Percentiles rank a stretch among this genome's conserved stretches.
Conservation (phyloP, 257 asterid genomes). For the Coffea eugenioides region DNA sequence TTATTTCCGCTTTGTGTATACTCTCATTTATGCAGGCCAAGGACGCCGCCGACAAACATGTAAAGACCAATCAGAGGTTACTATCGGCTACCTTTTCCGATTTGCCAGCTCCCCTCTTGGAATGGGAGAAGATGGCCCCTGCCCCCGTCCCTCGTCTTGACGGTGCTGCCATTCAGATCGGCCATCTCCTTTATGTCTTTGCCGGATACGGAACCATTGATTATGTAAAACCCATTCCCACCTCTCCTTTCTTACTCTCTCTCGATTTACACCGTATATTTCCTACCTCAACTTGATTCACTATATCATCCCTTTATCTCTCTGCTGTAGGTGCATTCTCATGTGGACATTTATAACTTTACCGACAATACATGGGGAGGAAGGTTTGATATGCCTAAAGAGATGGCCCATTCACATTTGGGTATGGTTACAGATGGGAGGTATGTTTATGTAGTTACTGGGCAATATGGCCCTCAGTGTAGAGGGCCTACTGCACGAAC, state of each 20-base stretch:
- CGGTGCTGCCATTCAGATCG: constrained; percentile 88
- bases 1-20: background rate
- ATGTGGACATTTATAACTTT: constrained; percentile 87
- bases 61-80: constrained; percentile 42
- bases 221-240: constrained; percentile 34
- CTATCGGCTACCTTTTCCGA: constrained; percentile 89
- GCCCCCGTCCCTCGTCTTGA: constrained; percentile 98
- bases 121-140: constrained; percentile 86
- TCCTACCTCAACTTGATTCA: too few species aligned
- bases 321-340: constrained; percentile 74
- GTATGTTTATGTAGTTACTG: constrained; percentile 78
- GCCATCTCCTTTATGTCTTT: constrained; percentile 78
- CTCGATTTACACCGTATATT: background rate
- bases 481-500: constrained; percentile 87
- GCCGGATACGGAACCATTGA: constrained; percentile 98
- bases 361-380: constrained; percentile 89
- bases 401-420: constrained; percentile 97
- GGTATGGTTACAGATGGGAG: constrained; percentile 96
- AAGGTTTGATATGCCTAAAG: constrained; percentile 93
- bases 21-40: constrained; percentile 4
- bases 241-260: background rate
- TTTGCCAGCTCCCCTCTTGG: constrained; percentile 71
- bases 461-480: constrained; percentile 97
- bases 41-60: constrained; percentile 1
- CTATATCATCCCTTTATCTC: background rate